A percentile compares a stretch with the other conserved stretches of the same genome.
Evolutionary conservation across 202 grass and related monocot species (phyloP).

Genomic region (Panicum hallii): DNA sequence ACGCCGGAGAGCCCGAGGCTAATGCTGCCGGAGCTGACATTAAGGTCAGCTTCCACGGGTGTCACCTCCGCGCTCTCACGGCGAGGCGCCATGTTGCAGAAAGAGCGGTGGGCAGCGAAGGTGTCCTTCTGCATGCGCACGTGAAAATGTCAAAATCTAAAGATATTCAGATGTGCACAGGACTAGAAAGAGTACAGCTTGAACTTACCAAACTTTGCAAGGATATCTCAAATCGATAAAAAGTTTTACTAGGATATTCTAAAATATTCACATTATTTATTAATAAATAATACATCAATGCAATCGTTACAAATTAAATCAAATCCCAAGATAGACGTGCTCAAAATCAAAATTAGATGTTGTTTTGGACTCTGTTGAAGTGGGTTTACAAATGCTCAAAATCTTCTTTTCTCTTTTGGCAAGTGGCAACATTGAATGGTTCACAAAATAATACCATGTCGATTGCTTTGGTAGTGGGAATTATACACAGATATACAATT

Average conservation of each 20-base stretch:
- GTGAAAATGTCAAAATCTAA: neutral
- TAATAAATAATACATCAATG: neutral
- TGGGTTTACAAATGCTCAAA: no score
- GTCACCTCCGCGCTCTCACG: conserved; percentile 73
- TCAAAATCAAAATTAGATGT: no score
- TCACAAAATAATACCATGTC: no score
- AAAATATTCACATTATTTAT: neutral
- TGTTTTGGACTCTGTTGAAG: no score
- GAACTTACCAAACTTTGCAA: neutral
- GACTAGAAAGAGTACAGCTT: neutral
- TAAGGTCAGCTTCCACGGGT: conserved; percentile 42
- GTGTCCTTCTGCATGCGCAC: conserved; percentile 78
- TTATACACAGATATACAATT: no score
- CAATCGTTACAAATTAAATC: neutral
- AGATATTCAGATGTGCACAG: neutral
- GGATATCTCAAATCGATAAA: neutral
- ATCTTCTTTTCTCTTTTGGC: no score
- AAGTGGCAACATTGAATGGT: no score
- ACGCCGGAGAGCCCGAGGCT: conserved; percentile 55
- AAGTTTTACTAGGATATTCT: neutral
- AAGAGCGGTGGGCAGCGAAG: conserved; percentile 97
- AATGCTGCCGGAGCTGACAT: conserved; percentile 60
- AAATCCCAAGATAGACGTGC: neutral
- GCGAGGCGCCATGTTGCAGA: conserved; percentile 86
- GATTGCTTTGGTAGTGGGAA: no score